Conservation (phyloP, 2,329 filamentous ascomycete genomes). For the Rutstroemia sp. region DNA sequence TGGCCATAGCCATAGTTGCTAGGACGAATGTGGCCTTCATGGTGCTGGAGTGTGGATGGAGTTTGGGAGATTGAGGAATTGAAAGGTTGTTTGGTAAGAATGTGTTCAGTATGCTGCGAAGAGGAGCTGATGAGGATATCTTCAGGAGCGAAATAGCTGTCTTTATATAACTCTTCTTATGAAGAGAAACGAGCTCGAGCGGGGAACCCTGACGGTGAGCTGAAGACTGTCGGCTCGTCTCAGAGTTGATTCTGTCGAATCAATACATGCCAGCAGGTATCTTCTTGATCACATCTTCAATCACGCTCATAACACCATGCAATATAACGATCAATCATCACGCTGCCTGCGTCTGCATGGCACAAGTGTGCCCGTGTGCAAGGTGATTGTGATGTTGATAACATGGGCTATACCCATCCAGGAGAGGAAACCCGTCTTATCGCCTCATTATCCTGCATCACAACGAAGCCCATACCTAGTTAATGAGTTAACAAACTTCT, state of each 20-base stretch:
- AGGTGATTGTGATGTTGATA: neutral
- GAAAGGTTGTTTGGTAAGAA: neutral
- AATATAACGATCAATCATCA: neutral
- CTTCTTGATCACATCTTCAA: neutral
- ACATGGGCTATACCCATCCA: neutral
- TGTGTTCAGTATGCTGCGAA: neutral
- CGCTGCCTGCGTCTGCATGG: neutral
- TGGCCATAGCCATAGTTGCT: neutral
- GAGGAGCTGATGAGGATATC: neutral
- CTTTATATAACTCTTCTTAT: neutral
- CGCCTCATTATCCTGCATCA: neutral
- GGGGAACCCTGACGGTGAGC: neutral
- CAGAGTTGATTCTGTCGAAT: neutral
- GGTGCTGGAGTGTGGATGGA: neutral
- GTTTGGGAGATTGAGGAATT: neutral
- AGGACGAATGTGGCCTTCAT: slow-evolving; percentile 1
- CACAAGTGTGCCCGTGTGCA: neutral
- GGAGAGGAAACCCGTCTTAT: neutral
- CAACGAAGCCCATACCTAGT: neutral
- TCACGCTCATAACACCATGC: neutral
- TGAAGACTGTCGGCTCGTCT: neutral
- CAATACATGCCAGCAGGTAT: neutral
- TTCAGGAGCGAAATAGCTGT: neutral
- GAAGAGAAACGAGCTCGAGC: neutral
- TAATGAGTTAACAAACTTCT: neutral